Evolutionary conservation across 1,139 yeast species (phyloP).

Genomic region (Suhomyces bokatorum): DNA sequence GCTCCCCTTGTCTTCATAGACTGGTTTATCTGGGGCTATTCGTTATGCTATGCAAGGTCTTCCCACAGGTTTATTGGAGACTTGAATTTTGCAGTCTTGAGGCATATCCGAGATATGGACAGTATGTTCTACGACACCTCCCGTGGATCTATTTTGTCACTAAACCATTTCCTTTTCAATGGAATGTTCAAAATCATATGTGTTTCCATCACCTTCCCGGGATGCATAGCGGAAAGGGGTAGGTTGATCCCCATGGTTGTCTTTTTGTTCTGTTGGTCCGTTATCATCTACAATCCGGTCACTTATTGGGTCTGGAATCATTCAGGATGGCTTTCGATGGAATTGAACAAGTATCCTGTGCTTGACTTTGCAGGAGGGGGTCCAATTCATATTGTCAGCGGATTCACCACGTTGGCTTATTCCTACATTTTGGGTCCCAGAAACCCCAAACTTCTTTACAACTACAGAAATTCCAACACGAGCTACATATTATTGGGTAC

Average conservation of each 20-base stretch:
- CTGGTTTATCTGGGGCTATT: constrained; percentile 62
- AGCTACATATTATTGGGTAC: constrained; percentile 57
- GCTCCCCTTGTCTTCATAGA: constrained; percentile 47
- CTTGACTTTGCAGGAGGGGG: constrained; percentile 69
- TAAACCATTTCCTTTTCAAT: constrained; percentile 49
- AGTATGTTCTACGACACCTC: constrained; percentile 31
- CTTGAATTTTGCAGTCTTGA: constrained; percentile 43
- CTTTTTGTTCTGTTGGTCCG: constrained; percentile 56
- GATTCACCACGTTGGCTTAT: constrained; percentile 60
- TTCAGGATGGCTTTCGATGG: constrained; percentile 56
- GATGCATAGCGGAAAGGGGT: constrained; percentile 60
- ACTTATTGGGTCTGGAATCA: constrained; percentile 68
- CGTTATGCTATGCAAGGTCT: constrained; percentile 49
- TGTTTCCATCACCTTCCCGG: constrained; percentile 56
- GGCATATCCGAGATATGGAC: constrained; percentile 30
- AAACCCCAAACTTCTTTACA: constrained; percentile 38
- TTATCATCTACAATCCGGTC: constrained; percentile 60
- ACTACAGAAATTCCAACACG: constrained; percentile 41
- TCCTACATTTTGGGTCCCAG: constrained; percentile 59
- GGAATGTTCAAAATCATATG: constrained; percentile 55
- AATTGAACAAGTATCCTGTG: constrained; percentile 44
- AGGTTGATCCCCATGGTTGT: constrained; percentile 53
- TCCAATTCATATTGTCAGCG: constrained; percentile 62
- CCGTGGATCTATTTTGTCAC: constrained; percentile 41
- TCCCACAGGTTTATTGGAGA: constrained; percentile 49